These are phyloP conservation scores for Oryza rufipogon DNA, from an alignment of 176 grass and related monocot genomes.

Conservation along the genomic window DNA sequence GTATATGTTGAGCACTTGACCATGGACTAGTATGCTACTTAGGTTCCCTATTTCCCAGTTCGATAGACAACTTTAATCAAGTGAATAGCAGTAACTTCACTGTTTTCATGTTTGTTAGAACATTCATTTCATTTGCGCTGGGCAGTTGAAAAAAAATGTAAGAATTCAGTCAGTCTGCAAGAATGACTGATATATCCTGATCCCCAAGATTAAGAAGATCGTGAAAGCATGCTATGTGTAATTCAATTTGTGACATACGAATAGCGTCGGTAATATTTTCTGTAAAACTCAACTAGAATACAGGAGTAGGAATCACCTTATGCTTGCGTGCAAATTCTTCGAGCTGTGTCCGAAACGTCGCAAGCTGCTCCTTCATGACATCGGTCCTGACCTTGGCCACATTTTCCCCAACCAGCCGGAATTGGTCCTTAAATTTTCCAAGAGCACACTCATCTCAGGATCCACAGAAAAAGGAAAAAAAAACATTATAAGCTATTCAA, in stretches of 20 bases:
- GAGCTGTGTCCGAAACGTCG: constrained; percentile 78
- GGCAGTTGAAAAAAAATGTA: neutral
- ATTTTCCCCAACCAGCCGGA: constrained; percentile 83
- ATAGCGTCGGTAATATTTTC: neutral
- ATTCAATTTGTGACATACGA: neutral
- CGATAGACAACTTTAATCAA: neutral
- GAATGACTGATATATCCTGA: neutral
- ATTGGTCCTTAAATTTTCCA: constrained; percentile 67
- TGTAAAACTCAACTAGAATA: neutral
- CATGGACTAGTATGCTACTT: neutral
- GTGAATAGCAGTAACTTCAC: neutral
- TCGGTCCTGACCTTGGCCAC: constrained; percentile 93
- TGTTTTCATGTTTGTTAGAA: neutral
- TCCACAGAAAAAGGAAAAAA: neutral
- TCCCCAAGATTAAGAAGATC: neutral
- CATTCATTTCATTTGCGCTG: constrained; percentile 7
- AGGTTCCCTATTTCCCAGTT: neutral
- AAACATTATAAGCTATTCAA: neutral
- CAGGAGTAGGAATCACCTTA: constrained; percentile 52
- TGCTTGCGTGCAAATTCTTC: constrained; percentile 94
- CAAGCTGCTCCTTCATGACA: constrained; percentile 95
- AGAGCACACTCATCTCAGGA: neutral
- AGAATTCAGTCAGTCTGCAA: constrained; percentile 5
- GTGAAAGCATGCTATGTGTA: neutral
- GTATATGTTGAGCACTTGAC: neutral